Conservation (phyloP, 257 asterid species). For the Jacaranda mimosifolia region DNA sequence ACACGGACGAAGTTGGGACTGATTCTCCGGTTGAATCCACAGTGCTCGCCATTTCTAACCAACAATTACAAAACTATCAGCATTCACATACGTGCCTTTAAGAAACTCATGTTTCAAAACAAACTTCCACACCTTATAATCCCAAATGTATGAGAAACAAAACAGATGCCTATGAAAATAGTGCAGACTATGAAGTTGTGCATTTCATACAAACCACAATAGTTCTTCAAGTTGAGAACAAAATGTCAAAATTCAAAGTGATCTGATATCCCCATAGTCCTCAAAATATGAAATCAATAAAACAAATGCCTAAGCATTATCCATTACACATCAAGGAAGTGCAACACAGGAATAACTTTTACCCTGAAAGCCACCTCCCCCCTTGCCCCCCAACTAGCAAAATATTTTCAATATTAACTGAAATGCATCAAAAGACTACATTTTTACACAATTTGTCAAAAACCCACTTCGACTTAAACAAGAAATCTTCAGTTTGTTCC, state of each 20-base stretch:
- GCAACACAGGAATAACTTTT: background rate
- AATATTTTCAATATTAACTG: background rate
- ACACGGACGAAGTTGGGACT: slow-evolving; percentile 69
- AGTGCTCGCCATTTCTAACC: slow-evolving; percentile 59
- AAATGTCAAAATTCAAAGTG: background rate
- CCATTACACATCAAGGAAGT: background rate
- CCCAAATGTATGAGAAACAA: background rate
- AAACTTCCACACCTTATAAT: background rate
- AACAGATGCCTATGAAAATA: background rate
- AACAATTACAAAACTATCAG: slow-evolving; percentile 24
- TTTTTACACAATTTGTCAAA: background rate
- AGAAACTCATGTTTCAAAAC: background rate
- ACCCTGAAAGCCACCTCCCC: background rate
- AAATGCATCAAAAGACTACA: slow-evolving; percentile 24
- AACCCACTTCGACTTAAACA: background rate
- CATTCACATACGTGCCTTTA: background rate
- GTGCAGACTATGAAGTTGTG: background rate
- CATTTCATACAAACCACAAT: background rate
- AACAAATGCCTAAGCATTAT: background rate
- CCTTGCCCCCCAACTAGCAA: too few species aligned
- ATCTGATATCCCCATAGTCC: slow-evolving; percentile 3
- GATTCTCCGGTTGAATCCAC: slow-evolving; percentile 65
- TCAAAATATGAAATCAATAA: slow-evolving; percentile 4
- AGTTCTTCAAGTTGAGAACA: background rate
- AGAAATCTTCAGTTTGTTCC: background rate